A percentile compares a stretch with the other conserved stretches of the same genome.
Conservation (phyloP, 352 stramenopile species). For the Phytophthora ohioensis region DNA sequence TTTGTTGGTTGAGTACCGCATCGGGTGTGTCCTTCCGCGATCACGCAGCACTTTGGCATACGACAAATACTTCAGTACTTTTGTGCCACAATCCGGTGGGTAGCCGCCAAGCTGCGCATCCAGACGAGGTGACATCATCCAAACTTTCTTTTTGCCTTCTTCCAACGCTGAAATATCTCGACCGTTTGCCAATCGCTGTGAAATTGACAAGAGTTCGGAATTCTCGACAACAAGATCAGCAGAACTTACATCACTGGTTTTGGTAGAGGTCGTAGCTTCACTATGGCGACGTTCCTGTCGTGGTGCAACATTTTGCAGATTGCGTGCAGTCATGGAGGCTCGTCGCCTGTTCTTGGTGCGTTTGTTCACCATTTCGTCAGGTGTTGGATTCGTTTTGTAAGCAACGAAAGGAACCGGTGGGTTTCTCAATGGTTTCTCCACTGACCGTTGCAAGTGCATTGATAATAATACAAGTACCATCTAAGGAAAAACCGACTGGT, state of each 20-base stretch:
- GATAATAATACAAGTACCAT: constrained; percentile 24
- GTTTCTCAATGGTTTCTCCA: constrained; percentile 9
- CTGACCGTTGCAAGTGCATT: constrained; percentile 2
- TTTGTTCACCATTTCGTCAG: constrained; percentile 41
- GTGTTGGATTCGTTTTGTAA: background rate
- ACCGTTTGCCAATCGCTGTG: constrained; percentile 11
- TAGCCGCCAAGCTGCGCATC: constrained; percentile 78
- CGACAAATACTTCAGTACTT: constrained; percentile 80
- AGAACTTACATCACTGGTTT: constrained; percentile 39
- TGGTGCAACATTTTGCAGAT: constrained; percentile 8
- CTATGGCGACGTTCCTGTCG: constrained; percentile 23
- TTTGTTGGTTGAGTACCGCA: constrained; percentile 71
- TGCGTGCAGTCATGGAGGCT: constrained; percentile 16
- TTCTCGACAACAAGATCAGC: constrained; percentile 30
- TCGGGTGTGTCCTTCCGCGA: constrained; percentile 74
- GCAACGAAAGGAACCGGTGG: background rate
- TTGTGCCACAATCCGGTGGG: constrained; percentile 78
- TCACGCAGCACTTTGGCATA: constrained; percentile 81
- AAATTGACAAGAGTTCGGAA: constrained; percentile 11
- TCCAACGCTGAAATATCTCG: constrained; percentile 29
- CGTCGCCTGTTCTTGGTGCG: constrained; percentile 31
- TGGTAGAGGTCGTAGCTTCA: constrained; percentile 23
- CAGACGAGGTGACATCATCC: constrained; percentile 48
- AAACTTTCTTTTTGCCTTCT: constrained; percentile 30
- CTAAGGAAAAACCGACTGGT: constrained; percentile 16